Evolutionary conservation across 257 asterid species (phyloP), one percentile per base, ranked within the genome.

Genomic region (Mitragyna speciosa): DNA sequence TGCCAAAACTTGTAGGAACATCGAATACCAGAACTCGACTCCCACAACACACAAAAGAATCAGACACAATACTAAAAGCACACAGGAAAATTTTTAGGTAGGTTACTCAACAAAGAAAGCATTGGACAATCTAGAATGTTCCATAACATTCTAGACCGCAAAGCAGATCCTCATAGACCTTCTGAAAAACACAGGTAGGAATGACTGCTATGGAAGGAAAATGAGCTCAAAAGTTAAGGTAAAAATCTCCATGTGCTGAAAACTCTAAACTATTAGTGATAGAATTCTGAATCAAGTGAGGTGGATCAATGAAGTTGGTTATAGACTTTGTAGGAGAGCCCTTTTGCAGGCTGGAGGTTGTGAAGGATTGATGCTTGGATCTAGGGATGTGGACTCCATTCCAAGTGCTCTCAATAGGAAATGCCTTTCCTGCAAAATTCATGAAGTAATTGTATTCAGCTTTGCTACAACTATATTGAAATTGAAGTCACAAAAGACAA

Each of bases 291-390:
- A 39, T 83, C 81, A 64, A 73, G 78, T 64, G 70, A 78, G 79
- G 49, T 80, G 76, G 85, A 79, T 80, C 81, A 69, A 81, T 73
- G 78, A 82, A 73, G 76, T 65, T 45, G 86, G 87, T 96, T 91
- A 96, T 77, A 94, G 94, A 79, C 97, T 92, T 83, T 94, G 94
- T 84, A 96, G 97, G 84, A 96, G 98, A 84, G 96, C 93, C 87
- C 98, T 91, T 92, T 96, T 96, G 97, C 98, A 96, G 54, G 87
- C 82, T 76, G 97, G 98, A 84, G 97, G 88, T 65, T 91, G 93
- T 52, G 98, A 83, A 81, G 89, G 86, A 81, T 87, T 91, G 52
- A 86, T 82, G 72, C 82, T 83, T 43, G 89, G 82, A 83, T 87
- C 84, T 26, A 83, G 78, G 36, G 90, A 84, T 58, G 90, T 77